A percentile compares a stretch with the other conserved stretches of the same genome.
Conservation (phyloP, 495 filamentous ascomycete species). For the Antarctomyces pellizariae region DNA sequence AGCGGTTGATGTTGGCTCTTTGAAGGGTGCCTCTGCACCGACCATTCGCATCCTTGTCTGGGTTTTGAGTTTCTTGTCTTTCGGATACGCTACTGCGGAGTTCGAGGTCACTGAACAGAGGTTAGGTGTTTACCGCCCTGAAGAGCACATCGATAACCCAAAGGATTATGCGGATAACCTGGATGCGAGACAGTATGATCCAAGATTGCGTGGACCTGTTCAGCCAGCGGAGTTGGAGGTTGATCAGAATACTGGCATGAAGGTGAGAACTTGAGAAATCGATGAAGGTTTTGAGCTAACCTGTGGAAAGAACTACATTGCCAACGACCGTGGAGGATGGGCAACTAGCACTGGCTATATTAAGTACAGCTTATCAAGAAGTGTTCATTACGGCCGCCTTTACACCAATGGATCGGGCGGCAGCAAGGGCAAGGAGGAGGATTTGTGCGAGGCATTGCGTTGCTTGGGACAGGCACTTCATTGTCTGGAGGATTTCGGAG, state of each 20-base stretch:
- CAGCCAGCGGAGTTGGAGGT: constrained; percentile 54
- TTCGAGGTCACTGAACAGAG: constrained; percentile 80
- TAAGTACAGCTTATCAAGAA: constrained; percentile 56
- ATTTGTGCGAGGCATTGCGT: constrained; percentile 74
- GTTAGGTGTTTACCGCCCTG: constrained; percentile 70
- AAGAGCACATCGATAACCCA: constrained; percentile 77
- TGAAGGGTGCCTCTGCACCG: constrained; percentile 72
- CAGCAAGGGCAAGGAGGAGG: constrained; percentile 47
- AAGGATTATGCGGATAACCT: constrained; percentile 60
- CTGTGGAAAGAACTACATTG: constrained; percentile 98
- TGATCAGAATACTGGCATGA: constrained; percentile 77
- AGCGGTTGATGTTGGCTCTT: constrained; percentile 63
- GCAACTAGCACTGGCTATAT: constrained; percentile 82
- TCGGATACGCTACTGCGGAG: constrained; percentile 70
- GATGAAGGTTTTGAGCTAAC: too few relatives aligned
- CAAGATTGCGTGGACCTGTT: constrained; percentile 60
- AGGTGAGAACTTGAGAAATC: too few relatives aligned
- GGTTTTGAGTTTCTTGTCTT: constrained; percentile 34
- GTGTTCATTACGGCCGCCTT: constrained; percentile 72
- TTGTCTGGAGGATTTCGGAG: constrained; percentile 84
- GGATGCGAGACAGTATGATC: constrained; percentile 68
- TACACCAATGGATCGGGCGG: constrained; percentile 50
- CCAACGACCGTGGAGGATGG: constrained; percentile 52
- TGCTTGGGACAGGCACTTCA: constrained; percentile 77
- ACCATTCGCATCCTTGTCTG: constrained; percentile 62